Conservation (phyloP, 2,329 filamentous ascomycete genomes). For the Aspergillus intermedius region DNA sequence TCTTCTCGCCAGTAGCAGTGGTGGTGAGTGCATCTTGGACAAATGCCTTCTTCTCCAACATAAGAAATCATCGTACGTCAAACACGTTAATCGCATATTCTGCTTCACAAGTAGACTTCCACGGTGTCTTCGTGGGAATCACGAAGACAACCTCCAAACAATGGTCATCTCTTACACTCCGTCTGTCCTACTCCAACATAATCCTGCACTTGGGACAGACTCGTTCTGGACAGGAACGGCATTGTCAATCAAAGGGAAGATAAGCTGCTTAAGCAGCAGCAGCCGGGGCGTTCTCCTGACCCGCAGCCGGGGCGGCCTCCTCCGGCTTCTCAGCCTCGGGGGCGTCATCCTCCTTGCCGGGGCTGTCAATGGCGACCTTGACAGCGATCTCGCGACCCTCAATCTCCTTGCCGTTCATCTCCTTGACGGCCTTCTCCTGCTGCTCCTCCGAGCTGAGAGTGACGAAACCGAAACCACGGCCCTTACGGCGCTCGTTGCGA, state of each 20-base stretch:
- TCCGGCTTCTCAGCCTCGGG: constrained; percentile 43
- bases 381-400: constrained; percentile 98
- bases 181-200: constrained; percentile 9
- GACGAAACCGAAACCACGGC: constrained; percentile 97
- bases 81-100: neutral
- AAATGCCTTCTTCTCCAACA: constrained; percentile 14
- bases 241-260: constrained; percentile 20
- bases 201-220: neutral
- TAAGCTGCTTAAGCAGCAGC: constrained; percentile 26
- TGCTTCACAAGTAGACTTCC: too few relatives aligned
- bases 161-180: constrained; percentile 6
- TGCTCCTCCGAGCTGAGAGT: constrained; percentile 90
- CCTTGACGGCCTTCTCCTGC: constrained; percentile 90
- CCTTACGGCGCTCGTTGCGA: constrained; percentile 96
- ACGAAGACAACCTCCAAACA: constrained; percentile 21
- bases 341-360: constrained; percentile 91
- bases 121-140: constrained; percentile 4
- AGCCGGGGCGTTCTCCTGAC: constrained; percentile 37
- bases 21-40: neutral
- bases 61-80: constrained; percentile 1
- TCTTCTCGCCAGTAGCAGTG: constrained; percentile 12
- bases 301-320: constrained; percentile 30
- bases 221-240: constrained; percentile 16
- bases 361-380: constrained; percentile 99
- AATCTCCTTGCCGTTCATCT: constrained; percentile 99